Percentiles rank a stretch among this genome's conserved stretches.
phyloP scores from a whole-genome alignment of 768 basidiomycete species.

The Termitomyces eurrhizus region DNA sequence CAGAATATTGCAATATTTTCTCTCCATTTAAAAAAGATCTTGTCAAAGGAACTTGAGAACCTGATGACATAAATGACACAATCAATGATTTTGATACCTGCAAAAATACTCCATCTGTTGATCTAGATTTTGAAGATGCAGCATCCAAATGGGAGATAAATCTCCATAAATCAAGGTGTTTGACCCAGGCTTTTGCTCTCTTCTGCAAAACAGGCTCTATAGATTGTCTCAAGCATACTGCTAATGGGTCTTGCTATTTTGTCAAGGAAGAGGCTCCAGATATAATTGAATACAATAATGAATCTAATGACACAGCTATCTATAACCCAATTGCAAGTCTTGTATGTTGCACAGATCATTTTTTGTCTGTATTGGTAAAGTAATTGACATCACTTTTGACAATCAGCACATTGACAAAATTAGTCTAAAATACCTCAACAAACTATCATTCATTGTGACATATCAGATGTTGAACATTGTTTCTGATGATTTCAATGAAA shows the following conservation, averaged over 20 bases:
- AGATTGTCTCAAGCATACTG: slow-evolving; percentile 1
- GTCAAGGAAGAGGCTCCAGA: background rate
- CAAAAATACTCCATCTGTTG: background rate
- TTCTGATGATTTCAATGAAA: background rate
- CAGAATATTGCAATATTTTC: background rate
- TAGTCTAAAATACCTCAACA: background rate
- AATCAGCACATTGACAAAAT: background rate
- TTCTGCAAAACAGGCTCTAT: background rate
- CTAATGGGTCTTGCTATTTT: background rate
- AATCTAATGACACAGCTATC: background rate
- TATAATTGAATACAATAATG: background rate
- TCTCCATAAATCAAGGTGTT: background rate
- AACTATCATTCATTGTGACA: background rate
- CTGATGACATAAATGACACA: background rate
- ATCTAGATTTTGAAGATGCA: background rate
- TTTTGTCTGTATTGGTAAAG: slow-evolving; percentile 2
- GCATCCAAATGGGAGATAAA: background rate
- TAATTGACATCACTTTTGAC: background rate
- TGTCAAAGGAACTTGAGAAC: background rate
- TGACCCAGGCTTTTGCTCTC: background rate
- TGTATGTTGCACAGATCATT: background rate
- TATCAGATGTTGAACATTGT: background rate
- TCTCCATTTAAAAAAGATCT: background rate
- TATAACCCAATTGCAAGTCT: background rate
- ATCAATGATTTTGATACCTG: background rate